These are phyloP conservation scores for Skeletonema grethae DNA, from an alignment of 108 stramenopile species.

Conservation along the genomic window DNA sequence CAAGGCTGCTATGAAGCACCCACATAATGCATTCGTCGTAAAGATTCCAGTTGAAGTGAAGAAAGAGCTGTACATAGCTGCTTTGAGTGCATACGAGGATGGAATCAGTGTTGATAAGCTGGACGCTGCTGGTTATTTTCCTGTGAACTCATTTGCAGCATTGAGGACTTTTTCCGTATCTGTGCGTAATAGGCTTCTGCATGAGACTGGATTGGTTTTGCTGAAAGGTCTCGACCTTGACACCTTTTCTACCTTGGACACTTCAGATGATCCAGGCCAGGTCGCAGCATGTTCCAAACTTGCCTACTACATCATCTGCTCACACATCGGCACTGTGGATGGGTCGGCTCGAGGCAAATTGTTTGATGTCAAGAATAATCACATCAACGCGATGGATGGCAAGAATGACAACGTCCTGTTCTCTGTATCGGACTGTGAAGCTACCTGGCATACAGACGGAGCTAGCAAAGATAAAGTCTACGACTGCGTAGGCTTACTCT, in stretches of 20 bases:
- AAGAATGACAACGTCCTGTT: constrained; percentile 19
- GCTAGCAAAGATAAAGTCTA: constrained; percentile 23
- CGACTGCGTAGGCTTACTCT: constrained; percentile 15
- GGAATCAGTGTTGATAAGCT: constrained; percentile 6
- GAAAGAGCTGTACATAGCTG: constrained; percentile 4
- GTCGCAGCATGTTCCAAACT: constrained; percentile 16
- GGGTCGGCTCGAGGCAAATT: constrained; percentile 10
- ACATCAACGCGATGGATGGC: neutral
- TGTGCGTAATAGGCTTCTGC: constrained; percentile 7
- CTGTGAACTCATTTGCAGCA: constrained; percentile 1
- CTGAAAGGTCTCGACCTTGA: constrained; percentile 18
- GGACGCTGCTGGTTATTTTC: constrained; percentile 3
- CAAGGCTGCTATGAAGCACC: neutral
- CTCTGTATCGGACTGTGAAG: constrained; percentile 26
- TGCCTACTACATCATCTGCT: constrained; percentile 16
- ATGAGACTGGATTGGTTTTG: constrained; percentile 14
- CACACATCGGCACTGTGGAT: constrained; percentile 16
- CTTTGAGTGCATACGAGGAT: neutral
- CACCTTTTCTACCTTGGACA: neutral
- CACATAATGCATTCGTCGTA: constrained; percentile 4
- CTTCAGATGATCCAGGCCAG: neutral
- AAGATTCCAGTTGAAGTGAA: constrained; percentile 9
- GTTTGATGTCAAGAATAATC: constrained; percentile 15
- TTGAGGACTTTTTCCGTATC: constrained; percentile 2
- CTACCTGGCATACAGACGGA: constrained; percentile 28